Evolutionary conservation across 257 asterid genomes (phyloP).

Genomic region (Avicennia marina): DNA sequence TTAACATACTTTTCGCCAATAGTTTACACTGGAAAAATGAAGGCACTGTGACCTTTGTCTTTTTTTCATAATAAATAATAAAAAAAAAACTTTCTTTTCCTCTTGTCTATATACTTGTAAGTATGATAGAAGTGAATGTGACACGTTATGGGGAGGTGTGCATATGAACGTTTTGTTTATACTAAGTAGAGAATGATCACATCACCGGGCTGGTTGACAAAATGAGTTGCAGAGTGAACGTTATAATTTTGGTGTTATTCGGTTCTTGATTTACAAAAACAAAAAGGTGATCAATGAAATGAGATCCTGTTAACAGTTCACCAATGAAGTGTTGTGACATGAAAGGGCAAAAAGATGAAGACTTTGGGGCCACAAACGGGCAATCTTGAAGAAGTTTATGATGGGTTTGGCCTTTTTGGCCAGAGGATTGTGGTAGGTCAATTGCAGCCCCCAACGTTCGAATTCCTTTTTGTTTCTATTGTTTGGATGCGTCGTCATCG

Average conservation of each 20-base stretch:
- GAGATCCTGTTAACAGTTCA: too few relatives aligned
- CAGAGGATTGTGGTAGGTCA: slow-evolving; percentile 38
- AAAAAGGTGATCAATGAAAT: too few relatives aligned
- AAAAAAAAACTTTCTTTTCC: background rate
- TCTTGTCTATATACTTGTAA: too few relatives aligned
- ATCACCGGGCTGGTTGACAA: slow-evolving; percentile 25
- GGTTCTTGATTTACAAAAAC: background rate
- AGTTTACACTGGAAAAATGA: slow-evolving; percentile 13
- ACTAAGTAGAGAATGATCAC: slow-evolving; percentile 7
- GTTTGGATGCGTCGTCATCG: slow-evolving; percentile 10
- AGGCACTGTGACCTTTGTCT: slow-evolving; percentile 28
- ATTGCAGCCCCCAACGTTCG: slow-evolving; percentile 43
- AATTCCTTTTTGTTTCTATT: slow-evolving; percentile 25
- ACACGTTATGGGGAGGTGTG: slow-evolving; percentile 58
- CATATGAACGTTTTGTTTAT: slow-evolving; percentile 47
- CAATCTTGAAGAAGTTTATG: slow-evolving; percentile 24
- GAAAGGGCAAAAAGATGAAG: background rate
- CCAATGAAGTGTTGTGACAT: too few relatives aligned
- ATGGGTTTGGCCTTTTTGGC: slow-evolving; percentile 27
- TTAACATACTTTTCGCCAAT: slow-evolving; percentile 14
- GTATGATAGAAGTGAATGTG: slow-evolving; percentile 31
- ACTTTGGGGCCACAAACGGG: slow-evolving; percentile 10
- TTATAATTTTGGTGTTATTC: slow-evolving; percentile 28
- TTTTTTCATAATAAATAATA: slow-evolving; percentile 11
- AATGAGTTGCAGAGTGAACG: slow-evolving; percentile 13